phyloP scores from a whole-genome alignment of 192 early-diverging fungal genomes.

The Coemansia sp. region DNA sequence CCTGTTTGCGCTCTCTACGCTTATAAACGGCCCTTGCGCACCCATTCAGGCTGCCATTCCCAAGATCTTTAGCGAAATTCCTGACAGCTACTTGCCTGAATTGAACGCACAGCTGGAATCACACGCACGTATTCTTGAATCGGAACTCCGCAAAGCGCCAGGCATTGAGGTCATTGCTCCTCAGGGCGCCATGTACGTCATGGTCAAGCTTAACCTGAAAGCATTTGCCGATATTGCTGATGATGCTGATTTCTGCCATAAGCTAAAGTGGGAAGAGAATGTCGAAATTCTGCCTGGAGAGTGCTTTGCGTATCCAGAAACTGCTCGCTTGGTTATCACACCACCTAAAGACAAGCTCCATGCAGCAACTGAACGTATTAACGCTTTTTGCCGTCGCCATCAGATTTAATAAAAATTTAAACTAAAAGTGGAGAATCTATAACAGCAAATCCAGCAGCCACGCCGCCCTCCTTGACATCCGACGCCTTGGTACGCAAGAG shows the following conservation, averaged over 20 bases:
- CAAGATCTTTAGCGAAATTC: slow-evolving; percentile 72
- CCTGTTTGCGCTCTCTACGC: slow-evolving; percentile 67
- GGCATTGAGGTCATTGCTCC: slow-evolving; percentile 76
- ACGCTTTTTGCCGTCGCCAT: slow-evolving; percentile 74
- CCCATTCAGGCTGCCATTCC: slow-evolving; percentile 74
- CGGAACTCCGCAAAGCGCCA: slow-evolving; percentile 62
- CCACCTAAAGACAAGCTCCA: slow-evolving; percentile 72
- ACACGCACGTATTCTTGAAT: slow-evolving; percentile 65
- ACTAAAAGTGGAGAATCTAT: slow-evolving; percentile 81
- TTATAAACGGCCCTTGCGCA: slow-evolving; percentile 80
- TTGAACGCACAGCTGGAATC: slow-evolving; percentile 68
- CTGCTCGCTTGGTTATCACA: slow-evolving; percentile 77
- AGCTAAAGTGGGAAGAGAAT: slow-evolving; percentile 77
- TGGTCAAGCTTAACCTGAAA: slow-evolving; percentile 70
- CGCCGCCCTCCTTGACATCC: slow-evolving; percentile 88
- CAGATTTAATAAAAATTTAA: slow-evolving; percentile 46
- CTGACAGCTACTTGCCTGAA: slow-evolving; percentile 62
- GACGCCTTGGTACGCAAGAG: slow-evolving; percentile 87
- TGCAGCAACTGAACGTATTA: slow-evolving; percentile 73
- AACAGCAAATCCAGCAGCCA: slow-evolving; percentile 92
- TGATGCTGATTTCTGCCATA: slow-evolving; percentile 80
- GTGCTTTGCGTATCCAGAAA: slow-evolving; percentile 80
- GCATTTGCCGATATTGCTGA: slow-evolving; percentile 70
- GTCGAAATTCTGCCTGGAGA: slow-evolving; percentile 83
- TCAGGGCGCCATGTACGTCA: slow-evolving; percentile 92